phyloP scores from a whole-genome alignment of 2,329 filamentous ascomycete species.

The Metarhizium robertsii region DNA sequence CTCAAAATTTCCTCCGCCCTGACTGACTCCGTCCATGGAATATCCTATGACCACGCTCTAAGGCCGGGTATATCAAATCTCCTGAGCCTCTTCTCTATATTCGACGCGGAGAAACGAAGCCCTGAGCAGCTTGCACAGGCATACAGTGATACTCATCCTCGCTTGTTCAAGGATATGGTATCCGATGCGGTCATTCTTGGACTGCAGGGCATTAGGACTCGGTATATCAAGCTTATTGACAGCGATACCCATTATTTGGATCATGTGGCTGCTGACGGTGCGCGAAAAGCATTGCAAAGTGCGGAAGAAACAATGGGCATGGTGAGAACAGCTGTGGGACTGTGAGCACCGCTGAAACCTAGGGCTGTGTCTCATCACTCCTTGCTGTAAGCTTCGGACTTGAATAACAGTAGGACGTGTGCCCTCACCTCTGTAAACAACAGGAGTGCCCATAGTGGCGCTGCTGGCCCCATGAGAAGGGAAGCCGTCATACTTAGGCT shows the following conservation, averaged over 20 bases:
- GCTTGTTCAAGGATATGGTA: conserved; percentile 41
- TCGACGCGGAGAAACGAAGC: conserved; percentile 38
- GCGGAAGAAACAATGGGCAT: conserved; percentile 49
- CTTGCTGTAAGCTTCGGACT: background rate
- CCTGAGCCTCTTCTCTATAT: conserved; percentile 66
- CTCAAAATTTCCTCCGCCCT: conserved; percentile 63
- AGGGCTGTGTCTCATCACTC: background rate
- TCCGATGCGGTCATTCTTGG: conserved; percentile 45
- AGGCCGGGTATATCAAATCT: conserved; percentile 86
- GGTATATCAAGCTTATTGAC: conserved; percentile 43
- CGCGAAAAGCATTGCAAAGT: conserved; percentile 48
- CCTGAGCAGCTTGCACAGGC: conserved; percentile 30
- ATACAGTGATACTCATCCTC: conserved; percentile 27
- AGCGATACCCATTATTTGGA: conserved; percentile 43
- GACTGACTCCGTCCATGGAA: conserved; percentile 59
- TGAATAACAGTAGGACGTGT: background rate
- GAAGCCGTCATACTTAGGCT: background rate
- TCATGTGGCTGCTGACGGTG: conserved; percentile 48
- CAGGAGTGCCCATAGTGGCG: background rate
- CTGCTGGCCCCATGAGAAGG: background rate
- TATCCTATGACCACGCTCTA: conserved; percentile 60
- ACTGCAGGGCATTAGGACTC: conserved; percentile 44
- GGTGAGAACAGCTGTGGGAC: conserved; percentile 42
- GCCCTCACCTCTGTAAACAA: background rate
- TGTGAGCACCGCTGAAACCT: conserved; percentile 18